A percentile compares a stretch with the other conserved stretches of the same genome.
Conservation (phyloP, 345 rosid genomes). For the Barbarea vulgaris region DNA sequence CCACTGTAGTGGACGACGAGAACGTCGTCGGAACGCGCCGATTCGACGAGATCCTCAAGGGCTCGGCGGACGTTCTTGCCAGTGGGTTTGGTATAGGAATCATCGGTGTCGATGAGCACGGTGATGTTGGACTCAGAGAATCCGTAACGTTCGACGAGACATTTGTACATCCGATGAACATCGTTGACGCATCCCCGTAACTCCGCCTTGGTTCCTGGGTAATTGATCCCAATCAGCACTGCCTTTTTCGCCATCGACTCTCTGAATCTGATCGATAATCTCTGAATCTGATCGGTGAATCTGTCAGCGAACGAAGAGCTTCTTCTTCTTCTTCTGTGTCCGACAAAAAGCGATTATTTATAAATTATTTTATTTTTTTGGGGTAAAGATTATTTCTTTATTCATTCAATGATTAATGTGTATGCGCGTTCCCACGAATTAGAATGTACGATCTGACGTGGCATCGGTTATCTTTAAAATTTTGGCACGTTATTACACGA, state of each 20-base stretch:
- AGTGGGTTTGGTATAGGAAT: conserved; percentile 61
- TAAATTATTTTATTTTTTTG: neutral
- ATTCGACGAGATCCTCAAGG: conserved; percentile 54
- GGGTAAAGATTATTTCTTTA: neutral
- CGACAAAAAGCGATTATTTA: conserved; percentile 9
- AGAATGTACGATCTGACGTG: conserved; percentile 31
- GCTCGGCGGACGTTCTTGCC: conserved; percentile 82
- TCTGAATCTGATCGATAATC: conserved; percentile 8
- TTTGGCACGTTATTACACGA: conserved; percentile 30
- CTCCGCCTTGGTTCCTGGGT: conserved; percentile 86
- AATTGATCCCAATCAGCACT: conserved; percentile 80
- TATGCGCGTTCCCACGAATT: conserved; percentile 20
- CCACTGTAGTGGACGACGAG: conserved; percentile 95
- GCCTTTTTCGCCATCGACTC: conserved; percentile 70
- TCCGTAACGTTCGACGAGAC: conserved; percentile 71
- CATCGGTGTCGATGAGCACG: conserved; percentile 77
- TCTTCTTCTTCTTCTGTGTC: neutral
- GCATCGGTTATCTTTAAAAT: neutral
- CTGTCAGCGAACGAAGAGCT: conserved; percentile 1
- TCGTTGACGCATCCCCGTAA: conserved; percentile 92
- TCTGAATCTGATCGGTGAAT: conserved; percentile 28
- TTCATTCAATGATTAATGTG: neutral
- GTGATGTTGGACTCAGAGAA: conserved; percentile 69
- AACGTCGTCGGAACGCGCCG: conserved; percentile 61
- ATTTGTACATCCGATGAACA: conserved; percentile 64